phyloP scores from a whole-genome alignment of 2,329 filamentous ascomycete genomes.

The Arthrobotrys conoides region DNA sequence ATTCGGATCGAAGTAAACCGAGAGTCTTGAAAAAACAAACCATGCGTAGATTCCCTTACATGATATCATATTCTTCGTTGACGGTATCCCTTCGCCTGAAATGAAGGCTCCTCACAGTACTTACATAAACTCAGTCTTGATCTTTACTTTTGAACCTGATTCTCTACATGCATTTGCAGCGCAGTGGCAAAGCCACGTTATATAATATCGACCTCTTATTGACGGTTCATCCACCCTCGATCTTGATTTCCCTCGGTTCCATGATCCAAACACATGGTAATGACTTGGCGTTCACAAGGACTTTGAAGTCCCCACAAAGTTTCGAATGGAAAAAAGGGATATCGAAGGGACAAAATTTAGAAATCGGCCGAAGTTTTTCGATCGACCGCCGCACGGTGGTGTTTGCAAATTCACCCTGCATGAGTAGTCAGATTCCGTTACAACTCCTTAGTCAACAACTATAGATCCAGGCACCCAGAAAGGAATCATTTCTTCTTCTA shows the following conservation, averaged over 20 bases:
- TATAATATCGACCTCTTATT: constrained; percentile 15
- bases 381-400: not conserved
- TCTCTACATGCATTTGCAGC: not conserved
- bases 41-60: not conserved
- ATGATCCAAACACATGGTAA: constrained; percentile 14
- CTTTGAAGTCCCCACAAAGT: not conserved
- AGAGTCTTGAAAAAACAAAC: not conserved
- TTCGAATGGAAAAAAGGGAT: not conserved
- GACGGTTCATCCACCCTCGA: not conserved
- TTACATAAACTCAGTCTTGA: not conserved
- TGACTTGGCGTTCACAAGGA: not conserved
- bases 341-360: not conserved
- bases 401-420: constrained; percentile 8
- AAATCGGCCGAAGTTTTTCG: constrained; percentile 16
- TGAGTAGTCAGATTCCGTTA: constrained; percentile 2
- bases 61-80: not conserved
- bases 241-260: constrained; percentile 19
- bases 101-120: not conserved
- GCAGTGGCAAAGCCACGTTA: constrained; percentile 9
- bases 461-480: not conserved
- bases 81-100: not conserved
- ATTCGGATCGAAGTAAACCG: constrained; percentile 12
- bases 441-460: not conserved
- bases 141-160: not conserved
- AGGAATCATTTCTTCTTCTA: not conserved